A percentile compares a stretch with the other conserved stretches of the same genome.
These are phyloP conservation scores for Reutealis trisperma DNA, from an alignment of 345 rosid genomes.

Conservation along the genomic window DNA sequence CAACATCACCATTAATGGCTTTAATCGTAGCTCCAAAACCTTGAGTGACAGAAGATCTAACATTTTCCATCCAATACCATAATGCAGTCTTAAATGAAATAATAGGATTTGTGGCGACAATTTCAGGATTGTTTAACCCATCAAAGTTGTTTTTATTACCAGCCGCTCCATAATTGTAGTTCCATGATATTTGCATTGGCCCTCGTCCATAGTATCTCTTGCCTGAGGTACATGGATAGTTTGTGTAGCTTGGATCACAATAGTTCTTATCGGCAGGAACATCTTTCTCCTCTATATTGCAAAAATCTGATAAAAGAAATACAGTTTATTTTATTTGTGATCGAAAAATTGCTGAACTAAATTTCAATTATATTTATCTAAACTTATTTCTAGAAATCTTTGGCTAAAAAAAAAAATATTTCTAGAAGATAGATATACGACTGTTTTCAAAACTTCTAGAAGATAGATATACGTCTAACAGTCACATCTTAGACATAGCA, in stretches of 20 bases:
- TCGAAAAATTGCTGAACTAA: too few species aligned
- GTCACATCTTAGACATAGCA: too few species aligned
- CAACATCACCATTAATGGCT: neutral
- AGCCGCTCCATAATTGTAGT: conserved; percentile 18
- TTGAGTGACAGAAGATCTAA: neutral
- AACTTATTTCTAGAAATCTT: too few species aligned
- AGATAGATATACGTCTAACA: too few species aligned
- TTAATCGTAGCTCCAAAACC: conserved; percentile 5
- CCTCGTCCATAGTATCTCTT: conserved; percentile 17
- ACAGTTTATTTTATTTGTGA: too few species aligned
- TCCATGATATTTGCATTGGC: conserved; percentile 20
- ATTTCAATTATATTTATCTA: too few species aligned
- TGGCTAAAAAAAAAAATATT: too few species aligned
- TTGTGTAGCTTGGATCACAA: conserved; percentile 18
- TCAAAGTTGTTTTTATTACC: conserved; percentile 12
- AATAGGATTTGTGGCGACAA: neutral
- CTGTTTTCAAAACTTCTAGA: too few species aligned
- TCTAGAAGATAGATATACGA: too few species aligned
- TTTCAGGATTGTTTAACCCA: conserved; percentile 15
- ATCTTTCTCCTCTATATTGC: conserved; percentile 38
- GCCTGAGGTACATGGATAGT: conserved; percentile 8
- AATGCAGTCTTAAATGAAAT: neutral
- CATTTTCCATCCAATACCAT: neutral
- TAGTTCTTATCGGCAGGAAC: conserved; percentile 17
- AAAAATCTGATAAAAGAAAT: conserved; percentile 27